Evolutionary conservation across 345 rosid species (phyloP).

Genomic region (Dovyalis caffra): DNA sequence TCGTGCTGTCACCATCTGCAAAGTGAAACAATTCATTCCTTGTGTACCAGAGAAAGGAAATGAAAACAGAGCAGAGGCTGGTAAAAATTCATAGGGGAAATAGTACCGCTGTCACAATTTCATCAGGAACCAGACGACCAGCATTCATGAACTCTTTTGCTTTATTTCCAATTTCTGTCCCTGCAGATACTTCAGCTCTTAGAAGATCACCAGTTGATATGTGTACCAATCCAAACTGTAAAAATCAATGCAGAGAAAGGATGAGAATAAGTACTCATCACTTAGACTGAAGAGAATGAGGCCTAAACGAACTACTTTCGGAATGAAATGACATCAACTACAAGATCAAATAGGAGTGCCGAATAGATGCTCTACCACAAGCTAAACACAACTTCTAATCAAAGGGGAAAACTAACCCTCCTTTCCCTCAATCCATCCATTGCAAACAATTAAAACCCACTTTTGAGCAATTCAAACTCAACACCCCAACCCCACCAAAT

Average conservation of each 20-base stretch:
- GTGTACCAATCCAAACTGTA: constrained; percentile 73
- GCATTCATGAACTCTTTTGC: constrained; percentile 80
- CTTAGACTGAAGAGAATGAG: background rate
- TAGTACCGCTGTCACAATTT: constrained; percentile 68
- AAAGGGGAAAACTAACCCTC: background rate
- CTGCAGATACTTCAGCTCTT: constrained; percentile 77
- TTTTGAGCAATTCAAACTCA: background rate
- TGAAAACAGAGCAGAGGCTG: background rate
- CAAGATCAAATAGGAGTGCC: background rate
- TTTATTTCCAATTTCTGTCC: constrained; percentile 70
- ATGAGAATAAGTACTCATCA: background rate
- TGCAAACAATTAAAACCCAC: background rate
- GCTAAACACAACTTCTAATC: background rate
- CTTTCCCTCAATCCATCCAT: background rate
- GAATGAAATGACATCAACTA: background rate
- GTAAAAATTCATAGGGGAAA: constrained; percentile 12
- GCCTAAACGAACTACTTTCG: background rate
- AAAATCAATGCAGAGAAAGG: background rate
- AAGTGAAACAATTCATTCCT: constrained; percentile 10
- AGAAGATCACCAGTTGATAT: constrained; percentile 89
- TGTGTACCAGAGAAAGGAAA: constrained; percentile 3
- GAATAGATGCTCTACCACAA: background rate
- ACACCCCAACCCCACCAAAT: background rate
- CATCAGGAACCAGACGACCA: constrained; percentile 86
- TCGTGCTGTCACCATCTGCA: constrained; percentile 64